Conservation (phyloP, 495 filamentous ascomycete species). For the Aspergillus cavernicola region DNA sequence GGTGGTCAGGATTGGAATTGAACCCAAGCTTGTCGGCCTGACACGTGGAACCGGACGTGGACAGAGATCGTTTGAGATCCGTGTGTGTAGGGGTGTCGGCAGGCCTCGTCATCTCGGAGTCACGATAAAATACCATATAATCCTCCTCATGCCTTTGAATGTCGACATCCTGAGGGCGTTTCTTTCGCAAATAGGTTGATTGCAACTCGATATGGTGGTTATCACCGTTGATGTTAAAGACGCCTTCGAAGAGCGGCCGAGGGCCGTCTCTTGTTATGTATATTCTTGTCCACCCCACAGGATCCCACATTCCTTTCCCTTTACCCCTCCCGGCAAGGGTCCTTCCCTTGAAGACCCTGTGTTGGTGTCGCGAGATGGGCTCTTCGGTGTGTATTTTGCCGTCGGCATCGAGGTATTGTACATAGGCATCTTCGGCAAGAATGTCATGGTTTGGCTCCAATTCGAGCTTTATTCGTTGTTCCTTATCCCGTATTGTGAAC, state of each 20-base stretch:
- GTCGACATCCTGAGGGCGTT: constrained; percentile 68
- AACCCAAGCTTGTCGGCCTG: constrained; percentile 64
- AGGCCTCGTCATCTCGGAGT: constrained; percentile 68
- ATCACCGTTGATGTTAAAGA: constrained; percentile 74
- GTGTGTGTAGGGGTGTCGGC: constrained; percentile 26
- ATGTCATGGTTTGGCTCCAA: constrained; percentile 94
- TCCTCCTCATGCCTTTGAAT: constrained; percentile 59
- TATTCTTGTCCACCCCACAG: constrained; percentile 83
- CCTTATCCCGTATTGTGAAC: constrained; percentile 66
- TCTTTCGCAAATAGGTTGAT: constrained; percentile 69
- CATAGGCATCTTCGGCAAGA: constrained; percentile 66
- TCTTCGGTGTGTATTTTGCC: constrained; percentile 61
- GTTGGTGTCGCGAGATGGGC: constrained; percentile 62
- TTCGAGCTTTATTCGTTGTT: constrained; percentile 69
- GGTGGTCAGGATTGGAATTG: constrained; percentile 64
- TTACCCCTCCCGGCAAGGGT: constrained; percentile 62
- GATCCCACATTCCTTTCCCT: constrained; percentile 64
- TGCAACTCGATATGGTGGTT: constrained; percentile 85
- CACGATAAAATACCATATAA: constrained; percentile 86
- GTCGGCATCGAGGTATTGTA: constrained; percentile 67
- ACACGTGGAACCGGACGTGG: constrained; percentile 41
- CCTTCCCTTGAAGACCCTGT: constrained; percentile 80
- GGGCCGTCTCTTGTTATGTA: constrained; percentile 70
- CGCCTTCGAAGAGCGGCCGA: constrained; percentile 83
- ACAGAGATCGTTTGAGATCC: constrained; percentile 51